phyloP scores from a whole-genome alignment of 164 flowering plant species.

The Annona squamosa region DNA sequence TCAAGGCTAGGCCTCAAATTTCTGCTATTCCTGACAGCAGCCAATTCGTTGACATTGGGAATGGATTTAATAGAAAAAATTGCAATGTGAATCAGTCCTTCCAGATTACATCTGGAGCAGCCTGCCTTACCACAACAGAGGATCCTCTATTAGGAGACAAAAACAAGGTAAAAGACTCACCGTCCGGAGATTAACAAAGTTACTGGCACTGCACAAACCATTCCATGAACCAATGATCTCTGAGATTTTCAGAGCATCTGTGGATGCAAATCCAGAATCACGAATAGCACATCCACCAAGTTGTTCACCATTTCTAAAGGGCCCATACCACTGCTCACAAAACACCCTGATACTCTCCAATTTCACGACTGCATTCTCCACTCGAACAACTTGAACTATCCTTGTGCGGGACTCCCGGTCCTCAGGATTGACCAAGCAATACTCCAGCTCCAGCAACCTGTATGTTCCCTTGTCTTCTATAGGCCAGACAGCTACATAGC shows the following conservation, averaged over 20 bases:
- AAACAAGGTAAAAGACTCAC: constrained; percentile 33
- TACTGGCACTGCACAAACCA: constrained; percentile 34
- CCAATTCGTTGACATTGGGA: too few species aligned
- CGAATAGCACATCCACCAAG: constrained; percentile 88
- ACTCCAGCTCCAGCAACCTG: constrained; percentile 59
- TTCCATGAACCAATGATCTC: constrained; percentile 65
- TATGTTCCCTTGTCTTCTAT: constrained; percentile 15
- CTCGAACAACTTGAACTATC: constrained; percentile 50
- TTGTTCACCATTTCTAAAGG: constrained; percentile 87
- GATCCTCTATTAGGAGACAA: background rate
- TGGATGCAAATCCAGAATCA: constrained; percentile 82
- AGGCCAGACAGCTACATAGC: constrained; percentile 72
- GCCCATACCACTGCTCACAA: constrained; percentile 93
- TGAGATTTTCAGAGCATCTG: constrained; percentile 40
- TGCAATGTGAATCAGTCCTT: too few species aligned
- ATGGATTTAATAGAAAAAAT: too few species aligned
- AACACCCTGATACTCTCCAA: constrained; percentile 51
- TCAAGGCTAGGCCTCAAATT: too few species aligned
- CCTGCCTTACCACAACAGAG: background rate
- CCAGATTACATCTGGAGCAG: too few species aligned
- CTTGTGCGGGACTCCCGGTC: constrained; percentile 72
- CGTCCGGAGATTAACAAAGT: constrained; percentile 27
- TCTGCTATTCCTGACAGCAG: too few species aligned
- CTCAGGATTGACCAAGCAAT: constrained; percentile 73
- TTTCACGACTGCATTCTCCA: constrained; percentile 22